Evolutionary conservation across 352 stramenopile species (phyloP), one percentile per base, ranked within the genome.

Genomic region (Pythium folliculosum): DNA sequence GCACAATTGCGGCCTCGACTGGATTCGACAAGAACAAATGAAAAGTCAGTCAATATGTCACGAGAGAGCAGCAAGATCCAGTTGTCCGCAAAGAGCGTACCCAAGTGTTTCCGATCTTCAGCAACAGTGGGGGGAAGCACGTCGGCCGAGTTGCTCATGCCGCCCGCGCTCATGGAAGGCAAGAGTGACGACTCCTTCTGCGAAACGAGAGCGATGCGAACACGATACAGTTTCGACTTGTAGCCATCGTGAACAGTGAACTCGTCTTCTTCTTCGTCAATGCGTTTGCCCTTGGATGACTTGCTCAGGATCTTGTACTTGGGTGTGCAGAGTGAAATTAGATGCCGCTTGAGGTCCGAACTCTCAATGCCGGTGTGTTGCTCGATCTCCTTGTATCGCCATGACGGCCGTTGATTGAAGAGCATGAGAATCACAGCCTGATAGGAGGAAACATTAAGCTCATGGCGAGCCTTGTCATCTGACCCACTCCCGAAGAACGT

Each of bases 291-390:
- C 81, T 99, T 99, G 27, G 92, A 98, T n/a, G 86, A 90, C 81
- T 99, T 99, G 60, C 89, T 76, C 40, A 99, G 77, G 67, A 99
- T 98, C 50, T 95, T 94, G 77, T 98, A 97, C 76, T 99, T 99
- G 2, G 97, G 95, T 16, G 97, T 99, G 70, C 94, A 99, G 10
- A 99, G 80, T 48, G 95, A 99, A 45, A 99, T 98, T 19, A 99
- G 76, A 75, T 99, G 96, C 17, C 96, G 90, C 73, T 95, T 96
- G 21, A 97, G 52, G 63, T 98, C 92, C 40, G 77, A 82, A 14
- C 73, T 63, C 7, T 96, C 86, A 59, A 99, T 99, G 35, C 88
- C 73, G 0, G 95, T 98, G 54, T 81, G 76, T 37, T 95, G 82
- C 30, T 86, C 72, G 44, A 99, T 97, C 13, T 98, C 84, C 21